Conservation (phyloP, 2,329 filamentous ascomycete genomes). For the Colletotrichum godetiae region DNA sequence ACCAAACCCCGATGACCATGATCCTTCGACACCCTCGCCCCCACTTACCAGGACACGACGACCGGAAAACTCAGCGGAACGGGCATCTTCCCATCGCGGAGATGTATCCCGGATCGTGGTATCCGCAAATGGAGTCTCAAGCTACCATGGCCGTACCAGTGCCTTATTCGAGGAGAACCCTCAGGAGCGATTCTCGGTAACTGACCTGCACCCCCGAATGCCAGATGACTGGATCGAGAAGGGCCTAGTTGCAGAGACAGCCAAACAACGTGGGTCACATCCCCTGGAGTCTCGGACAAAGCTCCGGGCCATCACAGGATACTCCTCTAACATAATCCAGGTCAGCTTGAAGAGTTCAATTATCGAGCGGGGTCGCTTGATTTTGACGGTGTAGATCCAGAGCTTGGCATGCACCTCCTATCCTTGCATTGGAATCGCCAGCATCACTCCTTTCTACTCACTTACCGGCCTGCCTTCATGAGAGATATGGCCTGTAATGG, state of each 20-base stretch:
- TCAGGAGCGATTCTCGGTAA: constrained; percentile 34
- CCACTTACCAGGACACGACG: not conserved
- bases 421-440: constrained; percentile 65
- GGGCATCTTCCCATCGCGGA: constrained; percentile 28
- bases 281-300: not conserved
- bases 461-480: constrained; percentile 65
- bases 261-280: constrained; percentile 50
- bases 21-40: not conserved
- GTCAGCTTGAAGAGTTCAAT: constrained; percentile 61
- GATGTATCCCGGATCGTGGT: constrained; percentile 50
- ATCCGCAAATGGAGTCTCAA: constrained; percentile 53
- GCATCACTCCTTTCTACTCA: constrained; percentile 59
- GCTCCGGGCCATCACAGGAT: too few species aligned
- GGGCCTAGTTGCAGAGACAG: constrained; percentile 58
- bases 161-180: constrained; percentile 56
- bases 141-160: constrained; percentile 62
- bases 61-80: not conserved
- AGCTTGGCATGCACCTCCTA: constrained; percentile 62
- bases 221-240: constrained; percentile 55
- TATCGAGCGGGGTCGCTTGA: constrained; percentile 58
- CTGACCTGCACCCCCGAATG: constrained; percentile 40
- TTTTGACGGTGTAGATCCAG: constrained; percentile 65
- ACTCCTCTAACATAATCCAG: constrained; percentile 36
- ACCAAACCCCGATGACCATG: not conserved
- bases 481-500: constrained; percentile 64